Base-by-base conservation (phyloP, 2,329 filamentous ascomycete species). In the Neonectria sp. region DNA sequence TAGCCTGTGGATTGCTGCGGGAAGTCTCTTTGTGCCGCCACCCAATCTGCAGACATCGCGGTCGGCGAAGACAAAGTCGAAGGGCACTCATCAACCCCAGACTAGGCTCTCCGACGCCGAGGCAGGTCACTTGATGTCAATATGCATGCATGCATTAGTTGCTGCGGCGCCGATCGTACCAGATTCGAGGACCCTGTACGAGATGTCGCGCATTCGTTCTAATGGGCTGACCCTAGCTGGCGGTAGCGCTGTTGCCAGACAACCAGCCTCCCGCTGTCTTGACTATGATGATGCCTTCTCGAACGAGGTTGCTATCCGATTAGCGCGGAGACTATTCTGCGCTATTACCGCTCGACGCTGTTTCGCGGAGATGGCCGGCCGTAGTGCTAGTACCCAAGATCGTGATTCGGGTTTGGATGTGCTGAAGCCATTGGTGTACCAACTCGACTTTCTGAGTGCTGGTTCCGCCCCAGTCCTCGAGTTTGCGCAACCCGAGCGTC, bases 281-380 rank as follows among this genome's bases (percentile, higher is more conserved):
- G 83, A 88, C 61, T 91, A 90, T 64, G 88, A 92, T 68, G 90
- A 92, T 72, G 84, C 84, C 2, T 91, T 92, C 65, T 88, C 88
- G 0, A 85, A 91, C 70, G 86, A 87, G n/a, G 78, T 90, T 43
- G 88, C 88, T 8, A 72, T 91, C 57, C 84, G 89, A 55, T 78
- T 92, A 53, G 90, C 89, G 4, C 82, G 86, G 33, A 83, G 90
- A 56, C 69, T 92, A 0, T 88, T 91, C 67, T 82, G 87, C 35
- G 89, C 88, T 6, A 86, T 92, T 13, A 82, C 84, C 1, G 83
- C 86, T 1, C 83, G 86, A 3, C 82, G 83, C n/a, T 83, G 80
- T 61, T 89, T 88, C 63, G 82, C 85, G 27, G 83, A 85, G 15
- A 78, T 88, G 66, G 68, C 80, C 5, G 75, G 77, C 5, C 77